Evolutionary conservation across 2,329 filamentous ascomycete species (phyloP).

Genomic region (Exophiala spinifera): DNA sequence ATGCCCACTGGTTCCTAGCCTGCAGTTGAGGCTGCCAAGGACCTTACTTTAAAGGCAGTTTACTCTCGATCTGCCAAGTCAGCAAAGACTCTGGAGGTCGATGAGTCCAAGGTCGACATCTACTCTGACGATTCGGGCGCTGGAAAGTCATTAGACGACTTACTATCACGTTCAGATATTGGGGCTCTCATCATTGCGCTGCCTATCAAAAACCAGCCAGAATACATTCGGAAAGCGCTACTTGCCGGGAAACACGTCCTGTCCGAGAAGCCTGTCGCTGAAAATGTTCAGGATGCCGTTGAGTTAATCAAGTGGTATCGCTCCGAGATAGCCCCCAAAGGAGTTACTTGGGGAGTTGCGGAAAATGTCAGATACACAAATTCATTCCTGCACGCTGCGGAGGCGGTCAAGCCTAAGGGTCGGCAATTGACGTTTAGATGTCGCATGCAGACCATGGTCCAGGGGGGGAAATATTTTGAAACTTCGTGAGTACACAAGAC

Average conservation of each 20-base stretch:
- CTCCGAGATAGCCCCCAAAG: constrained; percentile 39
- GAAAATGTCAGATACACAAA: constrained; percentile 58
- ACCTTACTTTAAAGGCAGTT: constrained; percentile 53
- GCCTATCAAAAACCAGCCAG: constrained; percentile 53
- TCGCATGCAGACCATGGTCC: constrained; percentile 45
- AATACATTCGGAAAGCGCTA: constrained; percentile 49
- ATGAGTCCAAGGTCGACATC: constrained; percentile 44
- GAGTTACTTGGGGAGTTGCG: constrained; percentile 48
- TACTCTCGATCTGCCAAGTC: constrained; percentile 58
- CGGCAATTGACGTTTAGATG: constrained; percentile 50
- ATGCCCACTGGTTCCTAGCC: constrained; percentile 37
- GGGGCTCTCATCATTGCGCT: constrained; percentile 53
- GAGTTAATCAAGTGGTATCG: constrained; percentile 53
- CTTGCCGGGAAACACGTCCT: constrained; percentile 55
- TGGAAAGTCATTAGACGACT: constrained; percentile 44
- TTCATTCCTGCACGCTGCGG: constrained; percentile 46
- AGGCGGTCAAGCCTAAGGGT: constrained; percentile 48
- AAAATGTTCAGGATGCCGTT: constrained; percentile 51
- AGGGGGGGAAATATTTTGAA: constrained; percentile 53
- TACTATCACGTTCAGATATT: constrained; percentile 50
- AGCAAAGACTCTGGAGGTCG: constrained; percentile 43
- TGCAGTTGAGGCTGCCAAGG: constrained; percentile 47
- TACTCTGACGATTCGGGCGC: constrained; percentile 55
- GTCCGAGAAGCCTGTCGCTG: constrained; percentile 57
- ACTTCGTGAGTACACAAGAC: constrained; percentile 33